Evolutionary conservation across 2,329 filamentous ascomycete species (phyloP), one percentile per base, ranked within the genome.

Genomic region (Fusarium incarnatum): DNA sequence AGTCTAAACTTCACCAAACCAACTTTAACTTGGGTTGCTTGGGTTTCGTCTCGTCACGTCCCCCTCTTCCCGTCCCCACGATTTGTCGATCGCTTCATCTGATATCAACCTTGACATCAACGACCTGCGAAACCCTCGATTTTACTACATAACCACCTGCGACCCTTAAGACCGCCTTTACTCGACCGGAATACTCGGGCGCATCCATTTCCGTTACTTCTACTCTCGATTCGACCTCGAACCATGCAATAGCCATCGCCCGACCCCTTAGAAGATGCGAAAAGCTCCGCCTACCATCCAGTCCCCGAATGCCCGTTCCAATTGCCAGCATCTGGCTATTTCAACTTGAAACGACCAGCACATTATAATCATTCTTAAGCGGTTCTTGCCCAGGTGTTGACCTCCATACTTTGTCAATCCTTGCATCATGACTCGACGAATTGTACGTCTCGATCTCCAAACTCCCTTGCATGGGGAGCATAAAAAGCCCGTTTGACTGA

Each of bases 371-470:
- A 27, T 16, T 32, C 15, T 25, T 42, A 27, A 60, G 11, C 40
- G 27, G 27, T 42, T 50, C 20, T 46, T 25, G n/a, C 32, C 46
- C 12, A 52, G 25, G 25, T 37, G 34, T 53, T 55, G 48, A 56
- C 32, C 47, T 54, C 45, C 20, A 41, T 58, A 55, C 52, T 53
- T 62, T 22, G 46, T 47, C 44, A 52, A 63, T 59, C 40, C 46
- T 49, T 53, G 47, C 65, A 77, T 68, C 68, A 81, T 81, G 78
- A 79, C 79, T 67, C 76, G 79, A 77, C 77, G 79, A 66, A 81
- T 81, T 60, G 79, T 81, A 69, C 65, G 78, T 71, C 27, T 23
- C 20, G 10, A 16, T 44, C 25, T 48, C 32, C 37, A 23, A 25
- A 15, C 37, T 25, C 11, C 22, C 45, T 40, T 40, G 16, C 52